Evolutionary conservation across 345 rosid genomes (phyloP).

Genomic region (Salix brachista): DNA sequence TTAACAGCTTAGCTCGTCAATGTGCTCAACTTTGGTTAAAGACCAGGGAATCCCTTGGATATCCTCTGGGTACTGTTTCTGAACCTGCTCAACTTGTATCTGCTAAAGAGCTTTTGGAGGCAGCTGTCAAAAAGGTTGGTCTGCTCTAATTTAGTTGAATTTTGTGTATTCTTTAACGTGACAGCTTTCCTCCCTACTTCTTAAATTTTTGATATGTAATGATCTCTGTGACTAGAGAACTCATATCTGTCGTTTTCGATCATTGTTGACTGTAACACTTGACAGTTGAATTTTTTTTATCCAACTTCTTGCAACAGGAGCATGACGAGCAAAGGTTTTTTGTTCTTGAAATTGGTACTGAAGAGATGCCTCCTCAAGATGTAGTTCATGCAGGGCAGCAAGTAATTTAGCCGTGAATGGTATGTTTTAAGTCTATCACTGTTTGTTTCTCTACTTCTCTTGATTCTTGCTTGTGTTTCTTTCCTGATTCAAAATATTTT

Average conservation of each 20-base stretch:
- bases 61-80: constrained; percentile 78
- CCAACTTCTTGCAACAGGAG: constrained; percentile 38
- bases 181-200: background rate
- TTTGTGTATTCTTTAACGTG: too few relatives aligned
- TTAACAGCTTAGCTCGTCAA: constrained; percentile 86
- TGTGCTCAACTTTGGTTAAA: constrained; percentile 91
- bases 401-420: constrained; percentile 32
- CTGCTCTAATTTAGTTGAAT: background rate
- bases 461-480: too few relatives aligned
- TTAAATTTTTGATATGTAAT: background rate
- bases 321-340: constrained; percentile 55
- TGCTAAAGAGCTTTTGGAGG: constrained; percentile 54
- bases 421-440: too few relatives aligned
- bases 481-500: too few relatives aligned
- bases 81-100: constrained; percentile 43
- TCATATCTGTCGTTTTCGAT: background rate
- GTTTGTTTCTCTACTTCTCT: too few relatives aligned
- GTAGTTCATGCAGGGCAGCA: constrained; percentile 77
- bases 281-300: background rate
- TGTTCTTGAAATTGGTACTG: constrained; percentile 92
- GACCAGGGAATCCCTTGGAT: constrained; percentile 82
- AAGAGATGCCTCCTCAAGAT: constrained; percentile 94
- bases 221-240: background rate
- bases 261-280: background rate
- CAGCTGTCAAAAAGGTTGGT: constrained; percentile 50